These are phyloP conservation scores for Phytophthora citricola DNA, from an alignment of 352 stramenopile genomes.

Conservation along the genomic window DNA sequence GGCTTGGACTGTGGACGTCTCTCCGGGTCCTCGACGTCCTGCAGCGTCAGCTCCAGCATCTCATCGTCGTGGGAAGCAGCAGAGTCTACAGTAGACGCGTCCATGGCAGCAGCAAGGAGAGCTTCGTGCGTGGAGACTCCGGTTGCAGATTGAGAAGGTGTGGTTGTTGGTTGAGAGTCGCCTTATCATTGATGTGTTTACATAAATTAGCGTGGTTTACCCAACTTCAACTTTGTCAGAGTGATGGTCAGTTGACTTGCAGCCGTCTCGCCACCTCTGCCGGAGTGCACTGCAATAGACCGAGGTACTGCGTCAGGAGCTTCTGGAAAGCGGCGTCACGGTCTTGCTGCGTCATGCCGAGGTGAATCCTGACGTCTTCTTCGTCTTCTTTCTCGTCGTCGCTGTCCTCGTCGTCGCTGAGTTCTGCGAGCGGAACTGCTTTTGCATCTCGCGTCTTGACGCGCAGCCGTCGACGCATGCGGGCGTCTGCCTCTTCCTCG, in stretches of 20 bases:
- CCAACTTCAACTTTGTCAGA: conserved; percentile 4
- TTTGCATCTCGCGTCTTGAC: conserved; percentile 27
- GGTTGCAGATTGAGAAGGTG: conserved; percentile 17
- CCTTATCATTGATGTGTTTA: not conserved
- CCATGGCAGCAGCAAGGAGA: conserved; percentile 13
- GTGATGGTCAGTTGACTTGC: conserved; percentile 17
- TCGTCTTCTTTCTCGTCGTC: not conserved
- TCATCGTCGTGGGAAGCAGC: conserved; percentile 34
- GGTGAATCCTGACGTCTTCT: not conserved
- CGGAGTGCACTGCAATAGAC: conserved; percentile 46
- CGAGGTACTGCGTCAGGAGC: conserved; percentile 52
- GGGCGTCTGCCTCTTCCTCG: conserved; percentile 1
- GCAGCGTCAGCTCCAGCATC: conserved; percentile 51
- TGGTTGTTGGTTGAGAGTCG: conserved; percentile 20
- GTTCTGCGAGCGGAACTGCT: not conserved
- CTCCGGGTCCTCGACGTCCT: conserved; percentile 39
- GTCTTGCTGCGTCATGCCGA: conserved; percentile 19
- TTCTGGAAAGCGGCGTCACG: conserved; percentile 43
- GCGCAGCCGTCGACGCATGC: conserved; percentile 8
- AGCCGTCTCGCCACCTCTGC: conserved; percentile 27
- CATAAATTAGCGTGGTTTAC: not conserved
- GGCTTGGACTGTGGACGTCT: conserved; percentile 13
- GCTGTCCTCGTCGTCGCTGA: conserved; percentile 15
- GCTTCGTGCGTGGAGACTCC: too few relatives aligned
- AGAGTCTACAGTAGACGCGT: conserved; percentile 6